phyloP scores from a whole-genome alignment of 805 yeast genomes.

The Suhomyces vadensis region DNA sequence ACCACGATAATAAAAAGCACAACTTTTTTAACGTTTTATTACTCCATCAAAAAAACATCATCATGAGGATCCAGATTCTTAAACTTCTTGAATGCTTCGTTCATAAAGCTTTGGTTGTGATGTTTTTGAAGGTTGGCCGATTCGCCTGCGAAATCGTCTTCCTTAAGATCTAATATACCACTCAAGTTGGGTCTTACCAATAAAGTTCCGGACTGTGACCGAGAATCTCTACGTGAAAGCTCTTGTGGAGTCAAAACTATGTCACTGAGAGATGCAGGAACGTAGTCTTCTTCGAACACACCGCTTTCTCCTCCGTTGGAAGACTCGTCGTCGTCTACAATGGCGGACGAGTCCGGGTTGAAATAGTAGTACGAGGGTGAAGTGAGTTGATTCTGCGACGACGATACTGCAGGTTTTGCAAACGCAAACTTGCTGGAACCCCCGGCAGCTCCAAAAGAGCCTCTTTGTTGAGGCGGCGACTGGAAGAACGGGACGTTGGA shows the following conservation, averaged over 20 bases:
- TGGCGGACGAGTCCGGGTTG: slow-evolving; percentile 19
- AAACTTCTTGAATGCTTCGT: slow-evolving; percentile 13
- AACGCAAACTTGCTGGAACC: slow-evolving; percentile 5
- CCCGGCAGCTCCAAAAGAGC: background rate
- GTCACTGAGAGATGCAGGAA: slow-evolving; percentile 81
- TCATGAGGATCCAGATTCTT: slow-evolving; percentile 18
- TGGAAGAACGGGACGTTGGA: slow-evolving; percentile 5
- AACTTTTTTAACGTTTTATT: background rate
- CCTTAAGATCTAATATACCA: slow-evolving; percentile 9
- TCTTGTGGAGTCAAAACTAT: slow-evolving; percentile 78
- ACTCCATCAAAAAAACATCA: slow-evolving; percentile 44
- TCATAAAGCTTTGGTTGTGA: slow-evolving; percentile 8
- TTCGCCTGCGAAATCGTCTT: background rate
- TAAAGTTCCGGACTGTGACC: slow-evolving; percentile 50
- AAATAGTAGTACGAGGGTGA: slow-evolving; percentile 14
- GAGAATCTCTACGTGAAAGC: slow-evolving; percentile 63
- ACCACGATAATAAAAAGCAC: too few species aligned
- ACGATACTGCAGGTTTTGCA: background rate
- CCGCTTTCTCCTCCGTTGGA: slow-evolving; percentile 19
- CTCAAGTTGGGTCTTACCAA: slow-evolving; percentile 35
- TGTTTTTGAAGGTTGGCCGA: background rate
- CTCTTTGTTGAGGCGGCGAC: slow-evolving; percentile 3
- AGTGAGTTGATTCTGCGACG: background rate
- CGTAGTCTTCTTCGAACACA: slow-evolving; percentile 67
- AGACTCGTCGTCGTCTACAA: slow-evolving; percentile 38